Evolutionary conservation across 331 rosid genomes (phyloP), one percentile per base, ranked within the genome.

Genomic region (Phaseolus coccineus): DNA sequence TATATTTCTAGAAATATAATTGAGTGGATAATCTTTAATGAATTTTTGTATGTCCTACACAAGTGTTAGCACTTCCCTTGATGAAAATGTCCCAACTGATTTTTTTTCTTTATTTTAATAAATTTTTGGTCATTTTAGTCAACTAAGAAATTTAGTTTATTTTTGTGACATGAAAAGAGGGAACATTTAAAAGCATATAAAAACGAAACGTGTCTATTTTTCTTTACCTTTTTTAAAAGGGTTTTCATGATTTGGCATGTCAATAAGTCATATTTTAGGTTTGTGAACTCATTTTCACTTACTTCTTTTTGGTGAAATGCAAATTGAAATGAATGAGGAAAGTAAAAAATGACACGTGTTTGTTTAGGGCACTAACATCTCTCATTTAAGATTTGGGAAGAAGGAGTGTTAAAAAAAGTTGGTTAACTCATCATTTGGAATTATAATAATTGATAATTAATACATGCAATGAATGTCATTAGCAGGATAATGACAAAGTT

Each of bases 401-500:
- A 35, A 33, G 48, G 12, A 22, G 2, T 50, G 14, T 64, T 63
- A 10, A 11, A 39, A 50, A 31, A 74, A 12, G 66, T 72, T 72
- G 19, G 62, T 46, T 25, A 8, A 28, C 19, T 6, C 22, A 59
- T 15, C 5, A 28, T 51, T 51, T 51, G 30, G 44, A 51, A 65
- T 5, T 37, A 37, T 77, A 25, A 31, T 25, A 8, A 52, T 67
- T 52, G 81, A 66, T 76, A 14, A 47, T 58, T 62, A 11, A 50
- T 76, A 46, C 64, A 22, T 9, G 57, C 68, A 52, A 57, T 56
- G 69, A 58, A 42, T 13, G 75, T 27, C 22, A 52, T 66, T 53
- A 77, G 58, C 75, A 52, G 39, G 81, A 77, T 77, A 77, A 67
- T 53, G 75, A 77, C 68, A 15, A 37, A 77, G 15, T 77, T 52